Percentiles rank a stretch among this genome's conserved stretches.
Evolutionary conservation across 1,284 basidiomycete species (phyloP).

Genomic region (Ceratobasidium theobromae): DNA sequence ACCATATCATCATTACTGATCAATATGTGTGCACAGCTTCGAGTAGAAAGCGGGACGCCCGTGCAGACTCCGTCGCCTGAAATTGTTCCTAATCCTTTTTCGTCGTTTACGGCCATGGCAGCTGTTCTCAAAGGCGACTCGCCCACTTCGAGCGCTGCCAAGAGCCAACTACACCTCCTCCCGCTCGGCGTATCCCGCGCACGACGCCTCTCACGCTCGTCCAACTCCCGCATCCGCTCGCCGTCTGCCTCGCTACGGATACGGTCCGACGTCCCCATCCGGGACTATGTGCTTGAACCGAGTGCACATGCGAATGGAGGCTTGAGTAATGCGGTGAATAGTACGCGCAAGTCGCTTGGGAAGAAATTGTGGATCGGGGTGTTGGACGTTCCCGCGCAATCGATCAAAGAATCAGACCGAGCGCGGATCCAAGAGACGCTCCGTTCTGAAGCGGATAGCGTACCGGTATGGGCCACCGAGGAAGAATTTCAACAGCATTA

Average conservation of each 20-base stretch:
- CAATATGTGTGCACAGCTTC: slow-evolving; percentile 1
- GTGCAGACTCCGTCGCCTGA: slow-evolving; percentile 36
- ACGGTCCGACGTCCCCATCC: slow-evolving; percentile 36
- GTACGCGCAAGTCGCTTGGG: slow-evolving; percentile 56
- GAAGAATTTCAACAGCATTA: slow-evolving; percentile 75
- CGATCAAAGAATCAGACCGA: slow-evolving; percentile 57
- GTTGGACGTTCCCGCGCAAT: slow-evolving; percentile 66
- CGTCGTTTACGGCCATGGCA: slow-evolving; percentile 34
- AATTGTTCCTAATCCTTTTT: slow-evolving; percentile 46
- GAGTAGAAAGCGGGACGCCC: slow-evolving; percentile 51
- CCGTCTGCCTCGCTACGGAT: slow-evolving; percentile 11
- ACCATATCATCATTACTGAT: not conserved
- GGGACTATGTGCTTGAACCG: slow-evolving; percentile 59
- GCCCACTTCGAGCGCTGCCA: slow-evolving; percentile 36
- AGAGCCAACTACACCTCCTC: slow-evolving; percentile 38
- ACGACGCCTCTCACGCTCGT: slow-evolving; percentile 52
- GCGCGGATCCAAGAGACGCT: slow-evolving; percentile 63
- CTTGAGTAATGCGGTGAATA: slow-evolving; percentile 73
- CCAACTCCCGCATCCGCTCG: slow-evolving; percentile 34
- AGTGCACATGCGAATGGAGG: slow-evolving; percentile 79
- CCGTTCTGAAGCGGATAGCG: slow-evolving; percentile 55
- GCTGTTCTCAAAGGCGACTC: not conserved
- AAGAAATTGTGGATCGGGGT: slow-evolving; percentile 79
- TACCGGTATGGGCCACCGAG: slow-evolving; percentile 80
- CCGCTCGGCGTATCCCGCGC: slow-evolving; percentile 38